Percentiles rank a stretch among this genome's conserved stretches.
Conservation (phyloP, 805 yeast genomes). For the Wickerhamiella azymoides region DNA sequence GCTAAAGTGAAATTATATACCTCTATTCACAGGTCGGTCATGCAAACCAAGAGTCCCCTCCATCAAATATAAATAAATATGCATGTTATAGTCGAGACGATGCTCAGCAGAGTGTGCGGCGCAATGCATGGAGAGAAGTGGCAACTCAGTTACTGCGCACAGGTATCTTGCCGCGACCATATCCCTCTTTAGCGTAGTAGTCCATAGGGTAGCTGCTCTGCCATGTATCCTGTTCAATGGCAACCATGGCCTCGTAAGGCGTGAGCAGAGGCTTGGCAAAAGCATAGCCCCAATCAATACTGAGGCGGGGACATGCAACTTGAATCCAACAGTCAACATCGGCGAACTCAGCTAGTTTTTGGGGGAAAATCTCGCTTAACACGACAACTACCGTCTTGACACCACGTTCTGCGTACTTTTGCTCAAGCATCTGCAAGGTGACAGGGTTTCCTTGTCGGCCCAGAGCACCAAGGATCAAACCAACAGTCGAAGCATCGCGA, state of each 20-base stretch:
- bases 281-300: slow-evolving; percentile 98
- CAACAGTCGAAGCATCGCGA: slow-evolving; percentile 46
- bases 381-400: slow-evolving; percentile 66
- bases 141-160: background rate
- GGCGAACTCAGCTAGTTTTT: slow-evolving; percentile 79
- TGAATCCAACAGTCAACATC: slow-evolving; percentile 92
- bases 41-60: too few relatives aligned
- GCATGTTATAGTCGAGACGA: too few relatives aligned
- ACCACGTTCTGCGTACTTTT: slow-evolving; percentile 38
- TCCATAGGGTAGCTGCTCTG: slow-evolving; percentile 79
- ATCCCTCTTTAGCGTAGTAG: slow-evolving; percentile 78
- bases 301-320: slow-evolving; percentile 91
- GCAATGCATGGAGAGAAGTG: background rate
- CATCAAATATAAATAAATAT: too few relatives aligned
- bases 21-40: too few relatives aligned
- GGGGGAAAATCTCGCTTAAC: slow-evolving; percentile 86
- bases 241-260: slow-evolving; percentile 92
- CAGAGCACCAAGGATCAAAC: slow-evolving; percentile 78
- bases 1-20: too few relatives aligned
- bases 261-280: slow-evolving; percentile 82
- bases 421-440: slow-evolving; percentile 57
- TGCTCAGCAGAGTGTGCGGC: too few relatives aligned
- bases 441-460: slow-evolving; percentile 89
- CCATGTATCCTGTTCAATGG: slow-evolving; percentile 50
- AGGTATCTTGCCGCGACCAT: slow-evolving; percentile 76